phyloP scores from a whole-genome alignment of 116 monocot genomes.

The Dioscorea cayenensis region DNA sequence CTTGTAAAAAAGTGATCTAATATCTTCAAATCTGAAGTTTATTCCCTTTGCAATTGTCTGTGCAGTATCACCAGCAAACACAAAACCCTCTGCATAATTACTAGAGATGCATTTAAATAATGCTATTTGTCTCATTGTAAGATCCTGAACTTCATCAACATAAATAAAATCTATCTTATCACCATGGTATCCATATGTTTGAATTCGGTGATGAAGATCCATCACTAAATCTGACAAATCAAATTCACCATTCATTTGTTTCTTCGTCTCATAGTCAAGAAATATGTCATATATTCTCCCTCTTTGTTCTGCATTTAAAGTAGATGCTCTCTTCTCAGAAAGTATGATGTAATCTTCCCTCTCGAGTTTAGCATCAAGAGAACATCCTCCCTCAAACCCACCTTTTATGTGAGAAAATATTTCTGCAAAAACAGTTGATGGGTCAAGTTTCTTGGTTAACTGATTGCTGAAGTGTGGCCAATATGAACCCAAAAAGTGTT shows the following conservation, averaged over 20 bases:
- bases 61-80: constrained; percentile 79
- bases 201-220: constrained; percentile 32
- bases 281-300: constrained; percentile 51
- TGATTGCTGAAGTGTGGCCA: constrained; percentile 55
- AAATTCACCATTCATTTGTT: constrained; percentile 35
- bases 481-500: constrained; percentile 41
- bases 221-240: constrained; percentile 68
- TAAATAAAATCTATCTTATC: constrained; percentile 52
- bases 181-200: constrained; percentile 7
- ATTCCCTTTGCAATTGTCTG: constrained; percentile 68
- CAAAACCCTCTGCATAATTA: constrained; percentile 48
- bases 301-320: constrained; percentile 15
- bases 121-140: constrained; percentile 59
- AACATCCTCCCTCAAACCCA: neutral
- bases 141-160: constrained; percentile 76
- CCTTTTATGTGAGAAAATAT: constrained; percentile 78
- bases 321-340: constrained; percentile 37
- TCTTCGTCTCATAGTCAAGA: constrained; percentile 52
- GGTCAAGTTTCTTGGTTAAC: constrained; percentile 49
- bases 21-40: constrained; percentile 71
- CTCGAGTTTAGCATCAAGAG: constrained; percentile 15
- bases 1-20: constrained; percentile 56
- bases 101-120: constrained; percentile 50
- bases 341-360: constrained; percentile 34
- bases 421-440: constrained; percentile 45